Evolutionary conservation across 2,329 filamentous ascomycete genomes (phyloP), one percentile per base, ranked within the genome.

Genomic region (Alternaria ventricosa): DNA sequence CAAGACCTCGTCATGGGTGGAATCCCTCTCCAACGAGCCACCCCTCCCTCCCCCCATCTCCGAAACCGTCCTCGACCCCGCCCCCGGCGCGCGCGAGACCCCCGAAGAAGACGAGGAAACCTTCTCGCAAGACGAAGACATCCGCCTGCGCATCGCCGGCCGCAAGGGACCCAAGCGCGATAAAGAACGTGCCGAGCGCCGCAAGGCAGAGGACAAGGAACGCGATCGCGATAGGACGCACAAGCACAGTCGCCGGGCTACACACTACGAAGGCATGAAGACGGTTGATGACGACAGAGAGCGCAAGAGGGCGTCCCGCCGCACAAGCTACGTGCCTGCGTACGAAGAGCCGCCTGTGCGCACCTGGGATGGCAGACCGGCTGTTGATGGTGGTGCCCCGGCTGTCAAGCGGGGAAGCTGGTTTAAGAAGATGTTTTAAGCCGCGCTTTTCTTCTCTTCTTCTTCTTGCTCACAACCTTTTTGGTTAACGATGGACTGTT

Each of bases 1-100:
- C 75, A 85, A 85, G 75, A 85, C 84, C 6, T 80, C 80, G 2
- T 83, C 81, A 0, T 86, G 84, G 84, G 83, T 86, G 9, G 75
- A 84, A 61, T 81, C 77, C 1, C 70, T 86, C 55, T 81, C 78
- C 55, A 79, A 81, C 50, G 81, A 83, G 30, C 82, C 82, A 20
- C 83, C 84, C 4, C 79, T 81, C 6, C 83, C 83, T 4, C 80
- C 82, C 2, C 83, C 83, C 53, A 75, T 80, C 46, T 75, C 75
- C 12, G 82, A 82, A 60, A 85, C 84, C 3, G 83, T 86, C 49
- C 74, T 85, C 60, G 84, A 86, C 56, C 71, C 71, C 4, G 68
- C 68, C 1, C 78, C 78, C 0, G 74, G 71, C 25, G 61, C 60
- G 15, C 72, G 70, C 57, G 72, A 73, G 6, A 64, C 54, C 1